Conservation (phyloP, 192 early-diverging fungal species). For the Linnemannia elongata region DNA sequence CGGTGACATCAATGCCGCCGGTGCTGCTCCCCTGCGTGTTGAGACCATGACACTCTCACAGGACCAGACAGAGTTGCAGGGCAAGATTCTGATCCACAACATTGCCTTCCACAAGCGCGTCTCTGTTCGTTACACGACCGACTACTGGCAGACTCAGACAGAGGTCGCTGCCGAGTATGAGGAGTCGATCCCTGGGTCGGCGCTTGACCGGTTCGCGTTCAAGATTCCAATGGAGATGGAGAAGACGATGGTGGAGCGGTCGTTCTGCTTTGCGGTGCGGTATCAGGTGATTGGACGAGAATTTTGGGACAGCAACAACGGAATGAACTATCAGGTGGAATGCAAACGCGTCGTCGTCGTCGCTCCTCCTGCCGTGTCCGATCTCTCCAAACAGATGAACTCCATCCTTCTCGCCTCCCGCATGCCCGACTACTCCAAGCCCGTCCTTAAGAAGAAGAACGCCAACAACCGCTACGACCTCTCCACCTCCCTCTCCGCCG, state of each 20-base stretch:
- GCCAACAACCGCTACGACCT: slow-evolving; percentile 25
- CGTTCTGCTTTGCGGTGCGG: slow-evolving; percentile 72
- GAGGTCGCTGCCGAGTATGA: slow-evolving; percentile 76
- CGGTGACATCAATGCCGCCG: slow-evolving; percentile 35
- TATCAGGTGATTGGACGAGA: slow-evolving; percentile 80
- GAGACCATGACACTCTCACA: slow-evolving; percentile 67
- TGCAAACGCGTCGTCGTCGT: slow-evolving; percentile 43
- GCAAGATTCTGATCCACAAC: slow-evolving; percentile 85
- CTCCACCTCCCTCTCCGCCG: slow-evolving; percentile 26
- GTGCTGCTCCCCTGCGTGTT: slow-evolving; percentile 65
- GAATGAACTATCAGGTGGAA: slow-evolving; percentile 85
- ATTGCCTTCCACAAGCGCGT: slow-evolving; percentile 89
- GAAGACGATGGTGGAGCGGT: slow-evolving; percentile 54
- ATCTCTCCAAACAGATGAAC: slow-evolving; percentile 41
- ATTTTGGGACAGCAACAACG: slow-evolving; percentile 96
- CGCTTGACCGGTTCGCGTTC: slow-evolving; percentile 81
- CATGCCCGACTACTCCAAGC: slow-evolving; percentile 25
- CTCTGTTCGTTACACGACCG: slow-evolving; percentile 82
- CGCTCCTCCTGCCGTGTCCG: slow-evolving; percentile 11
- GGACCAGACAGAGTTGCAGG: slow-evolving; percentile 69
- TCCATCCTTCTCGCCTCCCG: slow-evolving; percentile 21
- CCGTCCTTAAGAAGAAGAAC: slow-evolving; percentile 28
- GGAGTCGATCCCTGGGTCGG: slow-evolving; percentile 68
- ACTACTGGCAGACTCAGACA: slow-evolving; percentile 82
- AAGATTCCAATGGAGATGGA: slow-evolving; percentile 66